A percentile compares a stretch with the other conserved stretches of the same genome.
phyloP scores from a whole-genome alignment of 2,329 filamentous ascomycete species.

The Cordyceps fumosorosea region DNA sequence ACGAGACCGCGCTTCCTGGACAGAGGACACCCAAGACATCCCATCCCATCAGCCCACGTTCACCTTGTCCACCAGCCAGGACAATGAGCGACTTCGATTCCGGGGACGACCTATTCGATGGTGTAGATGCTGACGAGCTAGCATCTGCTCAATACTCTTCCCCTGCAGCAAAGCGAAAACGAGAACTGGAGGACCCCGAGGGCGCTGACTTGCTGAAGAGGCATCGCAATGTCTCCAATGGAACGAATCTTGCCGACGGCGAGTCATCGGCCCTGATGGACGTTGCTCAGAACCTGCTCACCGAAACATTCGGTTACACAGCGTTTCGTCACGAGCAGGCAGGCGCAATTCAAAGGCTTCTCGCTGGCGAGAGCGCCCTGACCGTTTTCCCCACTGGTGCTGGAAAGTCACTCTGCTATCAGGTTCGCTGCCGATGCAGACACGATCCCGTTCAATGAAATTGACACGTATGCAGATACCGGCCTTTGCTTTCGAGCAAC shows the following conservation, averaged over 20 bases:
- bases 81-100: slow-evolving; percentile 20
- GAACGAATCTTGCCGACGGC: neutral
- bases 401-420: slow-evolving; percentile 44
- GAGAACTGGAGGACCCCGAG: neutral
- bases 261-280: neutral
- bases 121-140: slow-evolving; percentile 15
- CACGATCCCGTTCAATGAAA: neutral
- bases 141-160: neutral
- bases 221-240: neutral
- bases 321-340: slow-evolving; percentile 40
- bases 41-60: neutral
- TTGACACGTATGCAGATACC: slow-evolving; percentile 30
- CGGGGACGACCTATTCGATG: slow-evolving; percentile 22
- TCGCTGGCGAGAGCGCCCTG: slow-evolving; percentile 34
- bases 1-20: neutral
- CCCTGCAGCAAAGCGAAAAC: neutral
- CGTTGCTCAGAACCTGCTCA: slow-evolving; percentile 26
- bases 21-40: neutral
- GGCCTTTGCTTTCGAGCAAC: slow-evolving; percentile 38
- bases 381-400: slow-evolving; percentile 42
- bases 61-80: neutral
- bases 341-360: slow-evolving; percentile 30
- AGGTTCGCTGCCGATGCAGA: slow-evolving; percentile 25
- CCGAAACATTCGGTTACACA: slow-evolving; percentile 32
- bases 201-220: neutral